These are phyloP conservation scores for Cucumis hystrix DNA, from an alignment of 306 rosid genomes.

Conservation along the genomic window DNA sequence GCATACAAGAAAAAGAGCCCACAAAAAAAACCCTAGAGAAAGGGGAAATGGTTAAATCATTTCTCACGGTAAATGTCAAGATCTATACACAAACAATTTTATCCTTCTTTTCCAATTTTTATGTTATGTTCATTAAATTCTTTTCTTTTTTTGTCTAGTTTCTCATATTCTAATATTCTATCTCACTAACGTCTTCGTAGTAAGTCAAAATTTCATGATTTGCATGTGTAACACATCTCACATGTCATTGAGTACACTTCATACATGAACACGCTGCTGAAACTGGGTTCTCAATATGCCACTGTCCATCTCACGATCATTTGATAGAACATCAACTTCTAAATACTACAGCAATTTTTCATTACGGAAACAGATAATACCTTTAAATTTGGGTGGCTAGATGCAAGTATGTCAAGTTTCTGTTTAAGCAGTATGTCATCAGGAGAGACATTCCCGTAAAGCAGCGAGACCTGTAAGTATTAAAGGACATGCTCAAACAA, in stretches of 20 bases:
- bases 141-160: neutral
- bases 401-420: slow-evolving; percentile 75
- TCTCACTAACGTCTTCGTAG: neutral
- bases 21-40: too few relatives aligned
- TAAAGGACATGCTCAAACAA: slow-evolving; percentile 20
- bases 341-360: neutral
- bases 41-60: neutral
- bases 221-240: neutral
- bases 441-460: slow-evolving; percentile 77
- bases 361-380: slow-evolving; percentile 20
- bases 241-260: neutral
- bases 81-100: neutral
- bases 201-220: neutral
- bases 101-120: neutral
- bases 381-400: slow-evolving; percentile 85
- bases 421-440: slow-evolving; percentile 91
- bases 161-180: neutral
- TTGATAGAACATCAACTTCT: slow-evolving; percentile 2
- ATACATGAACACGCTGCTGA: neutral
- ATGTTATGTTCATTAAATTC: neutral
- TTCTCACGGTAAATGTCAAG: neutral
- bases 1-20: too few relatives aligned
- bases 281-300: neutral
- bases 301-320: neutral
- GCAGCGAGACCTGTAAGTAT: slow-evolving; percentile 55